Evolutionary conservation across 768 basidiomycete genomes (phyloP), one percentile per base, ranked within the genome.

Genomic region (Rhodotorula kratochvilovae): DNA sequence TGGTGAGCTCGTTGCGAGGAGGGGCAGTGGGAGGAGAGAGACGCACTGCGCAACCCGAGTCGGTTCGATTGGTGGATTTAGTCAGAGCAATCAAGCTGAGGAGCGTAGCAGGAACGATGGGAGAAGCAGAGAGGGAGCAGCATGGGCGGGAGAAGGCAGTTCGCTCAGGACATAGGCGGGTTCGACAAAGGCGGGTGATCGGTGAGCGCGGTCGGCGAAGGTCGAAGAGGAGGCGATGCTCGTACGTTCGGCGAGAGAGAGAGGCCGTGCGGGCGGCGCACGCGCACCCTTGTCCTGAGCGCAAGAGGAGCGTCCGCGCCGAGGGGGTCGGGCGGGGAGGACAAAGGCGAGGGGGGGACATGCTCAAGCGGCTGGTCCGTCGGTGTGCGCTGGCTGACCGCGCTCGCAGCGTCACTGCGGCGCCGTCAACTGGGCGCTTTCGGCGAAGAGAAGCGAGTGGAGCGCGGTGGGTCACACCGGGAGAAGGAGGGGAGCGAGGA

Each of bases 61-160:
- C 12, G 1, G 33, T 15, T 21, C 19, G 8, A 31, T 19, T 2
- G 3, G 21, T 11, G 21, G 23, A 11, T 5, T 1, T 23, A 6
- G 12, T 27, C 15, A 31, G 53, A 54, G 29, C 27, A 16, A 54
- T 25, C 16, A 11, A 55, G 31, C 31, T 33, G 33, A 51, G 6
- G 19, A 25, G 53, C 29, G 31, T 39, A 39, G 39, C n/a, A 51
- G 51, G 51, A 29, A 31, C 16, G 15, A 13, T 16, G 31, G 15
- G 23, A 39, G 21, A 42, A 10, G 2, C n/a, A 11, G 51, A 63
- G 21, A 13, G 16, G 29, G 59, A 46, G 43, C 23, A 29, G 39
- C 39, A 13, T 13, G 39, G 33, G 54, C 10, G 23, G 35, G 19
- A 17, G 23, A 35, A 39, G 13, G 35, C 21, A 10, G 35, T 39